A percentile compares a stretch with the other conserved stretches of the same genome.
These are phyloP conservation scores for Solanum pennellii DNA, from an alignment of 257 asterid species.

Conservation along the genomic window DNA sequence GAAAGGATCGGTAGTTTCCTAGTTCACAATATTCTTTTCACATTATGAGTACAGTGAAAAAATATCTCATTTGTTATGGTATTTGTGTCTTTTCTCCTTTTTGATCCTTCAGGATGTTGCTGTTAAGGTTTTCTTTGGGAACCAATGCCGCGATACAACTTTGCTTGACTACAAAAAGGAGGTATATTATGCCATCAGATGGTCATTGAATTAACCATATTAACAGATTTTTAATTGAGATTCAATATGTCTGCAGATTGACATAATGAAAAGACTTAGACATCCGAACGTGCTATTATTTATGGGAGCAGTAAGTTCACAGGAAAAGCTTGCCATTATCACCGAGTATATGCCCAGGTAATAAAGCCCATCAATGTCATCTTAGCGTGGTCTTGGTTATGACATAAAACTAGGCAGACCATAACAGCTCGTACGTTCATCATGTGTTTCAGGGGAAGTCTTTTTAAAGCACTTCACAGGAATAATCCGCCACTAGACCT, in stretches of 20 bases:
- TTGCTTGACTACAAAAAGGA: conserved; percentile 48
- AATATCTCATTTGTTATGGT: neutral
- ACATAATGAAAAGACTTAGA: conserved; percentile 60
- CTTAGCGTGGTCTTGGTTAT: neutral
- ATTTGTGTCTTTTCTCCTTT: neutral
- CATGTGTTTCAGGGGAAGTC: conserved; percentile 55
- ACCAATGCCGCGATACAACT: conserved; percentile 27
- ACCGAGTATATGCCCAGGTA: conserved; percentile 63
- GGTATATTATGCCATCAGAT: conserved; percentile 20
- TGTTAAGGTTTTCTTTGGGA: conserved; percentile 58
- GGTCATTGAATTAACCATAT: neutral
- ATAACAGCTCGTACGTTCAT: neutral
- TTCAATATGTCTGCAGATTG: conserved; percentile 25
- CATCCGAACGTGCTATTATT: conserved; percentile 73
- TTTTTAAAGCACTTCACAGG: conserved; percentile 50
- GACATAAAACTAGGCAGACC: neutral
- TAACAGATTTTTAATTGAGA: neutral
- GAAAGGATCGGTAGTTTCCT: conserved; percentile 55
- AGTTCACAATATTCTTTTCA: neutral
- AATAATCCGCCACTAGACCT: conserved; percentile 44
- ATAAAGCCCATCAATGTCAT: neutral
- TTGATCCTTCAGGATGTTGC: conserved; percentile 54
- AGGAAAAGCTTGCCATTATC: conserved; percentile 59
- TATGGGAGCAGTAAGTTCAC: conserved; percentile 63
- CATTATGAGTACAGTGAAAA: neutral